Evolutionary conservation across 2,329 filamentous ascomycete species (phyloP).

Genomic region (Paecilomyces sp.): DNA sequence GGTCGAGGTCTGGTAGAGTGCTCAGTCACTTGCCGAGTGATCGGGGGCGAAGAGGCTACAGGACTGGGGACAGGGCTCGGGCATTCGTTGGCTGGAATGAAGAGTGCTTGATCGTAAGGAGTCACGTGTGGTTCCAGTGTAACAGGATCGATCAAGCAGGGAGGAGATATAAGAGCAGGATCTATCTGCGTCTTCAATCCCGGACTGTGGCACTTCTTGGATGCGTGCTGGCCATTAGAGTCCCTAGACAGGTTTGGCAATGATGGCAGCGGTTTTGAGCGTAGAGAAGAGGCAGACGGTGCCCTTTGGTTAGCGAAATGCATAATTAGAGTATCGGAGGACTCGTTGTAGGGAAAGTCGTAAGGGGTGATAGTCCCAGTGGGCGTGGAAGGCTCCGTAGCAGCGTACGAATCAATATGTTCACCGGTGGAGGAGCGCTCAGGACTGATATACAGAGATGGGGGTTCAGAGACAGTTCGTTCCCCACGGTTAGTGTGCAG

Average conservation of each 20-base stretch:
- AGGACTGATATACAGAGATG: constrained; percentile 15
- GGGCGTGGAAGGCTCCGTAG: constrained; percentile 16
- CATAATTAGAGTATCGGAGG: constrained; percentile 25
- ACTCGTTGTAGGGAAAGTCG: constrained; percentile 13
- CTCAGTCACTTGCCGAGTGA: constrained; percentile 20
- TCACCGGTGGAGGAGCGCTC: constrained; percentile 11
- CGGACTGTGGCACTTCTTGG: constrained; percentile 17
- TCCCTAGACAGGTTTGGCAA: constrained; percentile 21
- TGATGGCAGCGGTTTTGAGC: constrained; percentile 24
- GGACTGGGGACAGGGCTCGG: constrained; percentile 30
- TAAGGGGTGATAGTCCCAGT: constrained; percentile 12
- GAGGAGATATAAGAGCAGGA: constrained; percentile 32
- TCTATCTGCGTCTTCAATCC: constrained; percentile 23
- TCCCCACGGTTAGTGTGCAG: constrained; percentile 10
- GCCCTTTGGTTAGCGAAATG: constrained; percentile 12
- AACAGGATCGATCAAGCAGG: constrained; percentile 29
- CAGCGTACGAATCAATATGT: constrained; percentile 7
- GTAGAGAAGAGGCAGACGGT: constrained; percentile 19
- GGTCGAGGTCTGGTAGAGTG: constrained; percentile 21
- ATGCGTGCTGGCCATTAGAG: constrained; percentile 7
- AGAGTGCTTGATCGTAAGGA: constrained; percentile 33
- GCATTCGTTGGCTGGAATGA: constrained; percentile 30
- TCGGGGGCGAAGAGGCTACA: constrained; percentile 20
- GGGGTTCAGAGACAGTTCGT: constrained; percentile 11
- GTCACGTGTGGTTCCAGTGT: constrained; percentile 32